phyloP scores from a whole-genome alignment of 73 alveolate species.

The Paramecium biaurelia region DNA sequence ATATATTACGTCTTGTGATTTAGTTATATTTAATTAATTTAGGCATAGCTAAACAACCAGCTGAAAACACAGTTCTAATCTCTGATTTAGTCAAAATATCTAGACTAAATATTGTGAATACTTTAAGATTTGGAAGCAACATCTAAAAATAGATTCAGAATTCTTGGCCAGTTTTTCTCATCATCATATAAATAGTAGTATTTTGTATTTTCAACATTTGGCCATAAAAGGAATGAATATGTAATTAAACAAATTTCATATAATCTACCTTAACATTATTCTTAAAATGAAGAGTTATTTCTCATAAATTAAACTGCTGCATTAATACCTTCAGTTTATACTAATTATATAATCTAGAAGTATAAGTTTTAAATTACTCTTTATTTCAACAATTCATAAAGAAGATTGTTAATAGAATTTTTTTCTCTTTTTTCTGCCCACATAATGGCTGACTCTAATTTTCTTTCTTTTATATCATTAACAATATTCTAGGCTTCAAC shows the following conservation, averaged over 20 bases:
- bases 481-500: background rate
- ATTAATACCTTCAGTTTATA: background rate
- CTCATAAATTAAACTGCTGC: background rate
- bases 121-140: conserved; percentile 18
- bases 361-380: background rate
- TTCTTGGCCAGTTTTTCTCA: background rate
- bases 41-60: conserved; percentile 49
- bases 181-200: background rate
- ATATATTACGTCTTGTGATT: background rate
- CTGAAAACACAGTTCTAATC: background rate
- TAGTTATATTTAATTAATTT: conserved; percentile 33
- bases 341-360: background rate
- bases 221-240: background rate
- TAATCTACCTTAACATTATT: background rate
- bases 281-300: background rate
- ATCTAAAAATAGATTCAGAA: background rate
- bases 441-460: background rate
- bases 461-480: background rate
- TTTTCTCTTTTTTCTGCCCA: conserved; percentile 20
- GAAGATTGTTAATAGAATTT: background rate
- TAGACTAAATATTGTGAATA: background rate
- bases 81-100: background rate
- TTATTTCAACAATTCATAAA: background rate
- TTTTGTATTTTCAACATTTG: background rate
- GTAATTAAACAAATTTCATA: background rate